These are phyloP conservation scores for Nakazawaea laoshanensis DNA, from an alignment of 805 yeast species.

Conservation along the genomic window DNA sequence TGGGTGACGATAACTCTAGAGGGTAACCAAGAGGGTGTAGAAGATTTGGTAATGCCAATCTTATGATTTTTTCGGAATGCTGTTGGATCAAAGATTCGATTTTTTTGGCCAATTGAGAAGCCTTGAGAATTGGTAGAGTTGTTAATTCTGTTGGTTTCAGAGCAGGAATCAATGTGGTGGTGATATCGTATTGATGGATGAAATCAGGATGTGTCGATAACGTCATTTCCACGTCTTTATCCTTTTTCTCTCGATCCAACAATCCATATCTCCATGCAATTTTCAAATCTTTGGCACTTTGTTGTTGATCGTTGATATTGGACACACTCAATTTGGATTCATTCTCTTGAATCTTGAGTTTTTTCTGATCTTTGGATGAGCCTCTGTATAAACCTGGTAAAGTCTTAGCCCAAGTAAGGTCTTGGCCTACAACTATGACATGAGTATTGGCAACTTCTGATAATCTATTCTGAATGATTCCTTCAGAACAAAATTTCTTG, in stretches of 20 bases:
- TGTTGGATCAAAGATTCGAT: conserved; percentile 33
- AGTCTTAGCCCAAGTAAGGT: conserved; percentile 52
- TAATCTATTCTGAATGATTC: conserved; percentile 55
- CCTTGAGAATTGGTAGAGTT: conserved; percentile 31
- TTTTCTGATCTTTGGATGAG: conserved; percentile 55
- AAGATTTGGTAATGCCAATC: conserved; percentile 70
- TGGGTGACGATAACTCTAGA: conserved; percentile 35
- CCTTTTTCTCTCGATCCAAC: conserved; percentile 26
- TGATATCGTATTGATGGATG: conserved; percentile 66
- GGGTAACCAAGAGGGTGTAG: conserved; percentile 71
- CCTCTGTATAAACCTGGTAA: conserved; percentile 77
- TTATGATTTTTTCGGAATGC: conserved; percentile 39
- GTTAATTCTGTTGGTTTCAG: conserved; percentile 56
- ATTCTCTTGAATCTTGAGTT: conserved; percentile 43
- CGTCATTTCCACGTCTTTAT: conserved; percentile 17
- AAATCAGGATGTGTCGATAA: conserved; percentile 40
- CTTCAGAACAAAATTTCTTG: conserved; percentile 70
- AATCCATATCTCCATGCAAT: conserved; percentile 93
- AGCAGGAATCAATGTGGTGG: conserved; percentile 59
- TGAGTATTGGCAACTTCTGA: conserved; percentile 45
- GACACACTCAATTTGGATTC: conserved; percentile 62
- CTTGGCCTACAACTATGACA: conserved; percentile 53
- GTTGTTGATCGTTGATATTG: conserved; percentile 38
- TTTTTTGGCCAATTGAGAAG: conserved; percentile 25
- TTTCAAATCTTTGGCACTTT: conserved; percentile 44